Base-by-base conservation (phyloP, 768 basidiomycete genomes). In the Tulasnella sp. region DNA sequence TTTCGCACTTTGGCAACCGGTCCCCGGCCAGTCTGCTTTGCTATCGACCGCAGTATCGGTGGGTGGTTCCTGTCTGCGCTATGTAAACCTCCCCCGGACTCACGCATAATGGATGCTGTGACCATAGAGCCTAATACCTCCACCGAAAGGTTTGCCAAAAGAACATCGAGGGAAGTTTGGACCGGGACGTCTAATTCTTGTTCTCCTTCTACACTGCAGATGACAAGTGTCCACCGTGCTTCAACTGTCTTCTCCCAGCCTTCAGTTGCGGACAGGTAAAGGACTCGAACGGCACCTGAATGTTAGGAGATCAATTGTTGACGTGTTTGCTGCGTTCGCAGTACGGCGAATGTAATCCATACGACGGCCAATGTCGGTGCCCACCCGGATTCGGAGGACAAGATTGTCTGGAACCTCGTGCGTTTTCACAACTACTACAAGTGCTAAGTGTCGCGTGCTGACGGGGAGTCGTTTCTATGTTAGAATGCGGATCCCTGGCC, bases 361-460 rank as follows among this genome's bases (percentile, higher is more conserved):
- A 93, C 82, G 91, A 98, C 82, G 98, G 98, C 1, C 95, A 98
- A 82, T 99, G 98, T 85, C 91, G 95, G 82, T 99, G 98, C 82
- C 95, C 96, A 1, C 89, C 94, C 57, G 98, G 98, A n/a, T 99
- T 96, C 91, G 94, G 95, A 70, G 98, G 98, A 1, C 92, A 96
- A 48, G 97, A 99, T 82, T 99, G 98, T 85, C 85, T 98, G 74
- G 89, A 89, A 10, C 97, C 98, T 29, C 92, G 96, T 98, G 84
- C 71, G 94, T 88, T 6, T 26, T 48, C 39, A 0, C 44, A 26
- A 42, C 51, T 81, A 26, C 78, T 61, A 29, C 70, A 23, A 1
- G 0, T 0, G 5, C 44, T 29, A 35, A 42, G 15, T 42, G 11
- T 18, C 5, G 71, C 32, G 6, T 29, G 13, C 44, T 72, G 37